Conservation (phyloP, 2,329 filamentous ascomycete genomes). For the Aureobasidium lini region DNA sequence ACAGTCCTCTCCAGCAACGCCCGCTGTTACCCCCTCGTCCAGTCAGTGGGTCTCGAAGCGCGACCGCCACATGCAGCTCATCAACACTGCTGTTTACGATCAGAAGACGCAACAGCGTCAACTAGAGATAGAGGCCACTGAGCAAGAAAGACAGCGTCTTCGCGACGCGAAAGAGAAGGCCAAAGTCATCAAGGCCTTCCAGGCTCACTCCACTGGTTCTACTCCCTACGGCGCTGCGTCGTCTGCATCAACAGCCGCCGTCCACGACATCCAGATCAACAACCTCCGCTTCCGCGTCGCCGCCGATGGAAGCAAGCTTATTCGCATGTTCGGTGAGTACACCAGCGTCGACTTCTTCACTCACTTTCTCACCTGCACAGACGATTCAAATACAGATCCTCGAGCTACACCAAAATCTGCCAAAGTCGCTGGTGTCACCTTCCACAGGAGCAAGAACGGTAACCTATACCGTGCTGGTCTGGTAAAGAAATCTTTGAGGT, state of each 20-base stretch:
- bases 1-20: constrained; percentile 9
- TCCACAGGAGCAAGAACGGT: constrained; percentile 78
- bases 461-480: constrained; percentile 70
- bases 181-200: constrained; percentile 46
- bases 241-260: constrained; percentile 11
- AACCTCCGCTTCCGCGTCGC: constrained; percentile 67
- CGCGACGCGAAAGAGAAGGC: constrained; percentile 53
- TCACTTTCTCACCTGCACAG: constrained; percentile 17
- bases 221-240: constrained; percentile 13
- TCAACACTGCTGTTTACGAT: constrained; percentile 72
- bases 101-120: constrained; percentile 61
- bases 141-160: constrained; percentile 48
- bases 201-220: constrained; percentile 6
- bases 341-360: not conserved
- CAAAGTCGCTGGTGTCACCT: constrained; percentile 67
- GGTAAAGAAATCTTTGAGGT: constrained; percentile 49
- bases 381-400: constrained; percentile 19
- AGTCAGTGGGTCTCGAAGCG: constrained; percentile 14
- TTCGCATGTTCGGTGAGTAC: constrained; percentile 61
- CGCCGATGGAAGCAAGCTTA: constrained; percentile 74
- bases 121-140: constrained; percentile 65
- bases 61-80: constrained; percentile 50
- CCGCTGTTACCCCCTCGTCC: not conserved
- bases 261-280: constrained; percentile 59
- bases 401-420: constrained; percentile 64